Evolutionary conservation across 164 flowering plant species (phyloP), one percentile per base, ranked within the genome.

Genomic region (Nymphaea colorata): DNA sequence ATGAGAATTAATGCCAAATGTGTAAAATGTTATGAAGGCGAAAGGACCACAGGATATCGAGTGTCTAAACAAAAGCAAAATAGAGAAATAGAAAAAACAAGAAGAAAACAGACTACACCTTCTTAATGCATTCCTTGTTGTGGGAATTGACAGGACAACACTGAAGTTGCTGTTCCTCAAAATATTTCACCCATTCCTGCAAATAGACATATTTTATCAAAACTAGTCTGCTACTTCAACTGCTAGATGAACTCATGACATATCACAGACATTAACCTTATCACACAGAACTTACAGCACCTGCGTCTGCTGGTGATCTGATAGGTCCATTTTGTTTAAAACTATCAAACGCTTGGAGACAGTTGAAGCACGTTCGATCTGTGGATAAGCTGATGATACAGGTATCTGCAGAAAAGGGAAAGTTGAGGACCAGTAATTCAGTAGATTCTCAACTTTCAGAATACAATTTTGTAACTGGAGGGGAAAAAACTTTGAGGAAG

Each of bases 241-340:
- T 25, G 36, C 36, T 25, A 25, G 36, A 25, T 25, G 36, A 25
- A 25, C 36, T 25, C 36, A 25, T 25, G 36, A 25, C 36, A 25
- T 25, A 25, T 25, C 36, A 25, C 36, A 25, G 36, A 25, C 1
- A 25, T 25, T 25, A 25, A 25, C 36, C 36, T 25, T 25, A 25
- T 25, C 1, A 25, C 36, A 25, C 36, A 25, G 36, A 25, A 25
- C 36, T 25, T 25, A 25, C 36, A 25, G 36, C 36, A 91, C 97
- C 90, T 79, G 76, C 6, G 77, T 68, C 66, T 78, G 82, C 7
- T 72, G 75, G 36, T 71, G 83, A 69, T 81, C 72, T 43, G 96
- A 91, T 59, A 93, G 86, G 78, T 93, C 98, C 65, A 69, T 70
- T 83, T 90, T 93, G 80, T 88, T 93, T 81, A 93, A 41, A 36